Conservation (phyloP, 1,284 basidiomycete genomes). For the Polyporus tsugae region DNA sequence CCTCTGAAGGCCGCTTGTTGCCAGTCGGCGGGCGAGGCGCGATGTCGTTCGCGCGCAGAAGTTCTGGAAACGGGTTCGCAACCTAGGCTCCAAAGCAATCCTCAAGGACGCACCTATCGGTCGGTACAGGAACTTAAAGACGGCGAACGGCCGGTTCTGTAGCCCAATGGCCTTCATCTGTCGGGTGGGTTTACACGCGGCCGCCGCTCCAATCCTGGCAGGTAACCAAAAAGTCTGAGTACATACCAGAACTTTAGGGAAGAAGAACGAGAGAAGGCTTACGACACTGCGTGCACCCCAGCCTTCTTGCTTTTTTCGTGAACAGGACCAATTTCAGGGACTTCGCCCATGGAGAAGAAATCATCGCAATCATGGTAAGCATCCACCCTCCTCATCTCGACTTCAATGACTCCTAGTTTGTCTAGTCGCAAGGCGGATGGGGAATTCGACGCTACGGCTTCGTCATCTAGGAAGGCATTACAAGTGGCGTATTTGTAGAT, state of each 20-base stretch:
- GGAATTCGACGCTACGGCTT: not conserved
- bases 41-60: slow-evolving; percentile 19
- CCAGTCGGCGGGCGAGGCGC: not conserved
- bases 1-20: slow-evolving; percentile 7
- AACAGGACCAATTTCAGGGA: slow-evolving; percentile 18
- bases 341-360: not conserved
- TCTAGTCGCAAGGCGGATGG: not conserved
- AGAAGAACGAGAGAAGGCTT: not conserved
- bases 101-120: slow-evolving; percentile 20
- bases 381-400: slow-evolving; percentile 13
- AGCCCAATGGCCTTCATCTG: not conserved
- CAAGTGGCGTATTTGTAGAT: not conserved
- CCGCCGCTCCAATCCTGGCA: not conserved
- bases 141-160: slow-evolving; percentile 16
- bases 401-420: slow-evolving; percentile 3
- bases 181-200: not conserved
- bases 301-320: slow-evolving; percentile 34
- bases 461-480: slow-evolving; percentile 8
- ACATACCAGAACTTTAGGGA: not conserved
- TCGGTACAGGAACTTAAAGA: slow-evolving; percentile 25
- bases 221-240: not conserved
- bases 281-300: slow-evolving; percentile 29
- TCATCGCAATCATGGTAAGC: not conserved
- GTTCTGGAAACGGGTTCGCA: not conserved
- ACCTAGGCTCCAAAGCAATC: not conserved